These are phyloP conservation scores for Allium cepa DNA, from an alignment of 106 monocot species.

Conservation along the genomic window DNA sequence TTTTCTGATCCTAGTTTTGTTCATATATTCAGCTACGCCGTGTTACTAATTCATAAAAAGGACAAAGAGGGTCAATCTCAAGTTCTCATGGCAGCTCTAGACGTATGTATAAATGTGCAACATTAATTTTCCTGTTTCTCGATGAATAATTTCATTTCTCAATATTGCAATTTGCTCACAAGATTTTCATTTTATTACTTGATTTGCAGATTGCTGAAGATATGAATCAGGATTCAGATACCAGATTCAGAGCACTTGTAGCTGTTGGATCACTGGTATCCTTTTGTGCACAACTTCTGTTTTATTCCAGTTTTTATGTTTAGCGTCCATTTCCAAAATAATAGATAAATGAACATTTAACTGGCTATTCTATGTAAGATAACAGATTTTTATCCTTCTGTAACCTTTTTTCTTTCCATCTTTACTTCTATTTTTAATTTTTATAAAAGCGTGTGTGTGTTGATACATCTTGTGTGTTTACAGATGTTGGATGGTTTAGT, in stretches of 20 bases:
- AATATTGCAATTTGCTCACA: neutral
- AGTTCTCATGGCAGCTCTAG: conserved; percentile 80
- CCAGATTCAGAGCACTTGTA: conserved; percentile 77
- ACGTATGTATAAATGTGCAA: conserved; percentile 30
- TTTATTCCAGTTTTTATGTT: too few species aligned
- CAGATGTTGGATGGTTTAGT: conserved; percentile 68
- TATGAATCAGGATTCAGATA: conserved; percentile 59
- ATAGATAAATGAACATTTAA: too few species aligned
- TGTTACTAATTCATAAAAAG: conserved; percentile 62
- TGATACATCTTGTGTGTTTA: too few species aligned
- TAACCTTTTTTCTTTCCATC: too few species aligned
- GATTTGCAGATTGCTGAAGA: conserved; percentile 76
- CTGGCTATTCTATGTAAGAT: too few species aligned
- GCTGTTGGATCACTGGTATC: conserved; percentile 98
- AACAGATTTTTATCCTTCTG: too few species aligned
- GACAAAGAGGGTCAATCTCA: conserved; percentile 74
- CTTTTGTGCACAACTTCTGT: conserved; percentile 7
- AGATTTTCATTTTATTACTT: neutral
- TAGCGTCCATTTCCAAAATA: too few species aligned
- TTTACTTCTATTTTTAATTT: too few species aligned
- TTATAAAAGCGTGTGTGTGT: too few species aligned
- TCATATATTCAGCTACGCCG: conserved; percentile 55
- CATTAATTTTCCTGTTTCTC: neutral
- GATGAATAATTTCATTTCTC: neutral
- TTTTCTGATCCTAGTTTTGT: neutral